Conservation (phyloP, 768 basidiomycete genomes). For the Serendipita sp. region DNA sequence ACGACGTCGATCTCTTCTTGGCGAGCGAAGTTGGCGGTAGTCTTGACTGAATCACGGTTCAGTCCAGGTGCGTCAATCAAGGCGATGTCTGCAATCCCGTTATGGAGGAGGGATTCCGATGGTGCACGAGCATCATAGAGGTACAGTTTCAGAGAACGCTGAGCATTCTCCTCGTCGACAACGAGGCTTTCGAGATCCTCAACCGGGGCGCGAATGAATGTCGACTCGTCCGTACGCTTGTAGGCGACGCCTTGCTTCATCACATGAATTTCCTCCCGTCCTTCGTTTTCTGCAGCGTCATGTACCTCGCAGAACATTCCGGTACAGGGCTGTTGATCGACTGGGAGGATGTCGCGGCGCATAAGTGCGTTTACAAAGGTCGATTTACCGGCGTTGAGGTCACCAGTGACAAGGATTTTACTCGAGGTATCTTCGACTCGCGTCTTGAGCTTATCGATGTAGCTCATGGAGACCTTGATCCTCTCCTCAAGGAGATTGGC, state of each 20-base stretch:
- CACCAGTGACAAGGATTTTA: conserved; percentile 94
- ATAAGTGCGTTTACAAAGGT: conserved; percentile 95
- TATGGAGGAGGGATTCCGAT: conserved; percentile 76
- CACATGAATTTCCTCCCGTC: conserved; percentile 73
- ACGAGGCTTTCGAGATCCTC: conserved; percentile 66
- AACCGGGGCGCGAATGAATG: conserved; percentile 54
- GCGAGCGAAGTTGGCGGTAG: conserved; percentile 85
- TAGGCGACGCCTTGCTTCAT: conserved; percentile 55
- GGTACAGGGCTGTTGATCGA: conserved; percentile 96
- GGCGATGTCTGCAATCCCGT: conserved; percentile 92
- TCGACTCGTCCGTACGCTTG: conserved; percentile 51
- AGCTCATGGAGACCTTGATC: conserved; percentile 51
- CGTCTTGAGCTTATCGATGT: conserved; percentile 69
- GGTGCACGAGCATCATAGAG: conserved; percentile 65
- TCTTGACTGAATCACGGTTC: conserved; percentile 88
- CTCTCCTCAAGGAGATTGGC: conserved; percentile 83
- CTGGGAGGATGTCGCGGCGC: conserved; percentile 80
- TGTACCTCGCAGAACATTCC: conserved; percentile 95
- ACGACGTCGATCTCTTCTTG: conserved; percentile 98
- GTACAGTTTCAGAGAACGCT: conserved; percentile 75
- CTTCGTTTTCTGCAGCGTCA: conserved; percentile 66
- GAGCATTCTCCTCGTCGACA: conserved; percentile 50
- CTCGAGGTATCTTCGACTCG: conserved; percentile 86
- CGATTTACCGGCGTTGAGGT: conserved; percentile 95
- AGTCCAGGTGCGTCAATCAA: conserved; percentile 97